Base-by-base conservation (phyloP, 2,329 filamentous ascomycete species). In the Venturia pyrina region DNA sequence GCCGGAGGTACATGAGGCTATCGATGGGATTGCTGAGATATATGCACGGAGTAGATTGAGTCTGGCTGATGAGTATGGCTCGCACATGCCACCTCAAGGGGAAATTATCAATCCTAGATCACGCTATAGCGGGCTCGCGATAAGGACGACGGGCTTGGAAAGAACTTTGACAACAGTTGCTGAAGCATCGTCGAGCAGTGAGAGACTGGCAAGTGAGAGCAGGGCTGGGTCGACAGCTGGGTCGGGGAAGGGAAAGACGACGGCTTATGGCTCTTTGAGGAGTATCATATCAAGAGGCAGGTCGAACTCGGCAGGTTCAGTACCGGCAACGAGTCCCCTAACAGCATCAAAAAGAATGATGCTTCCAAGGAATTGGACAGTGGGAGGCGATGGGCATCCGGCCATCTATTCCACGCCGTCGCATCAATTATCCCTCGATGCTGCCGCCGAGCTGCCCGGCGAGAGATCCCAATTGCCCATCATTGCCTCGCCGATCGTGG, bases 21-120 rank as follows among this genome's bases (percentile, higher is more conserved):
- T 87, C 64, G 82, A 87, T 70, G 82, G 83, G 19, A 87, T 87
- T 69, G 84, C 85, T 32, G 83, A 86, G 70, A 86, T 87, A 67
- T 85, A 83, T 69, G 85, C 85, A 3, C 79, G 83, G 67, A 87
- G 83, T 73, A 81, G 81, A 69, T 76, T 86, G 71, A 86, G 84
- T 69, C 75, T 87, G 67, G 84, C 85, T 11, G 84, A 87, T 70
- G 84, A 87, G 71, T 85, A 87, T 71, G 81, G 80, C 43, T 83
- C 84, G 56, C 85, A 87, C 72, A 79, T 86, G 44, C 85, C 85
- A 28, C 85, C 85, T 43, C 64, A 62, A 37, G 64, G 64, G 4
- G 46, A 67, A 28, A 65, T 65, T 8, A 21, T 43, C 32, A 43
- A 21, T 7, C 66, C 48, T 67, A 72, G 74, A 10, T 71, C 73